phyloP scores from a whole-genome alignment of 805 yeast genomes.

The Cyberlindnera petersonii region DNA sequence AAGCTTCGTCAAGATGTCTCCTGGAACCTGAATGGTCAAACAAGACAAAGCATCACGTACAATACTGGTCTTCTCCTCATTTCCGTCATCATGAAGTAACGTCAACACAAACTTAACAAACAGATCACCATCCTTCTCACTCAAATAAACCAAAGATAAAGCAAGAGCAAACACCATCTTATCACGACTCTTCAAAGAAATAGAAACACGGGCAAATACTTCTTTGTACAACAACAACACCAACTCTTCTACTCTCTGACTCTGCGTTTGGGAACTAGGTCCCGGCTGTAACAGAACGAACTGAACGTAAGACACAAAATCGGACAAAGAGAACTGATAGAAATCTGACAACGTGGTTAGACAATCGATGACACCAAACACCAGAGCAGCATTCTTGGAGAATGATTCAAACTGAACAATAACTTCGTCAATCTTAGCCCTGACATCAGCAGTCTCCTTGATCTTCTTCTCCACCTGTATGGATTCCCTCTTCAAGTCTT shows the following conservation, averaged over 20 bases:
- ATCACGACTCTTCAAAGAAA: slow-evolving; percentile 37
- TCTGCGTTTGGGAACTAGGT: background rate
- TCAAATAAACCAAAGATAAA: slow-evolving; percentile 28
- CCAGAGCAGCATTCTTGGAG: slow-evolving; percentile 49
- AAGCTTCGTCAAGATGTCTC: background rate
- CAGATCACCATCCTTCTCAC: slow-evolving; percentile 18
- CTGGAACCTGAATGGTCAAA: slow-evolving; percentile 8
- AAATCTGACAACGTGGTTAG: slow-evolving; percentile 42
- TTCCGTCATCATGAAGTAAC: slow-evolving; percentile 4
- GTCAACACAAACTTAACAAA: slow-evolving; percentile 13
- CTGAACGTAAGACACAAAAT: slow-evolving; percentile 35
- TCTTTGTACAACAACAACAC: slow-evolving; percentile 41
- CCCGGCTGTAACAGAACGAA: slow-evolving; percentile 20
- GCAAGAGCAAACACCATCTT: slow-evolving; percentile 36
- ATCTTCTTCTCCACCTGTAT: slow-evolving; percentile 48
- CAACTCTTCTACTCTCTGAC: slow-evolving; percentile 30
- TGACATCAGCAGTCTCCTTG: slow-evolving; percentile 48
- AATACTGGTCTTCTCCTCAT: background rate
- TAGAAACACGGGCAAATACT: slow-evolving; percentile 41
- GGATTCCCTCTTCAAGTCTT: slow-evolving; percentile 62
- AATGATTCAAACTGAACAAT: slow-evolving; percentile 47
- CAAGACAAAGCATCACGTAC: slow-evolving; percentile 13
- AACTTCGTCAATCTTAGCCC: slow-evolving; percentile 48
- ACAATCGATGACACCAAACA: slow-evolving; percentile 45
- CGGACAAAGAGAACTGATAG: slow-evolving; percentile 56